Conservation (phyloP, 1,284 basidiomycete genomes). For the Ganoderma resinaceum region DNA sequence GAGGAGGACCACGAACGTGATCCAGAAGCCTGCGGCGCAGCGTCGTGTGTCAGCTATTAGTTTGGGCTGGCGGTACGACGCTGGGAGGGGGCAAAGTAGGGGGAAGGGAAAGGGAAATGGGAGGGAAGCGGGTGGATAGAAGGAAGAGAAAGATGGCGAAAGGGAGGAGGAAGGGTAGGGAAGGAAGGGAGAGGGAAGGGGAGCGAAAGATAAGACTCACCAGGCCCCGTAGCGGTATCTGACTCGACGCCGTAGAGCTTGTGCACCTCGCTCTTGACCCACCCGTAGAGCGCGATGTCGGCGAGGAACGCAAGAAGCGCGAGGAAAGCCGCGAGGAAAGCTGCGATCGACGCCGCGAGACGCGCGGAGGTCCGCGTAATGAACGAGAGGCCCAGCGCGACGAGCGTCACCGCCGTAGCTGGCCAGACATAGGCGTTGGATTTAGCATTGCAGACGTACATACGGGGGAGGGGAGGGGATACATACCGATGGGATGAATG, state of each 20-base stretch:
- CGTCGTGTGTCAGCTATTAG: background rate
- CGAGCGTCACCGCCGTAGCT: conserved; percentile 69
- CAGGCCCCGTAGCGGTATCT: conserved; percentile 62
- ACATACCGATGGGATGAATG: conserved; percentile 74
- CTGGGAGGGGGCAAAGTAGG: background rate
- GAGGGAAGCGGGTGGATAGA: background rate
- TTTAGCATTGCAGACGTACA: conserved; percentile 9
- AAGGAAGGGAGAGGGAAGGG: background rate
- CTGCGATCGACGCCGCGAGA: conserved; percentile 63
- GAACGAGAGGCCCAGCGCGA: conserved; percentile 69
- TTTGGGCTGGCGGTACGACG: no score
- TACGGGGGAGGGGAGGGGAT: background rate
- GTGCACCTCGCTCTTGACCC: conserved; percentile 60
- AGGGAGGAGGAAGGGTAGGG: background rate
- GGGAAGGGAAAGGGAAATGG: background rate
- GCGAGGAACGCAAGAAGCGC: conserved; percentile 75
- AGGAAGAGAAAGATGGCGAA: background rate
- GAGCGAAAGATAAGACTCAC: conserved; percentile 44
- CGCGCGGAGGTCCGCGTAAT: conserved; percentile 66
- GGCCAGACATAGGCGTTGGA: no score
- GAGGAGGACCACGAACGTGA: conserved; percentile 70
- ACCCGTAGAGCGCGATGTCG: conserved; percentile 76
- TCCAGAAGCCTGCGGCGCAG: conserved; percentile 65
- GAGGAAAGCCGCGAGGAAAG: conserved; percentile 71
- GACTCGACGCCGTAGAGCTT: conserved; percentile 52